A percentile compares a stretch with the other conserved stretches of the same genome.
These are phyloP conservation scores for Litchi chinensis DNA, from an alignment of 345 rosid species.

Conservation along the genomic window DNA sequence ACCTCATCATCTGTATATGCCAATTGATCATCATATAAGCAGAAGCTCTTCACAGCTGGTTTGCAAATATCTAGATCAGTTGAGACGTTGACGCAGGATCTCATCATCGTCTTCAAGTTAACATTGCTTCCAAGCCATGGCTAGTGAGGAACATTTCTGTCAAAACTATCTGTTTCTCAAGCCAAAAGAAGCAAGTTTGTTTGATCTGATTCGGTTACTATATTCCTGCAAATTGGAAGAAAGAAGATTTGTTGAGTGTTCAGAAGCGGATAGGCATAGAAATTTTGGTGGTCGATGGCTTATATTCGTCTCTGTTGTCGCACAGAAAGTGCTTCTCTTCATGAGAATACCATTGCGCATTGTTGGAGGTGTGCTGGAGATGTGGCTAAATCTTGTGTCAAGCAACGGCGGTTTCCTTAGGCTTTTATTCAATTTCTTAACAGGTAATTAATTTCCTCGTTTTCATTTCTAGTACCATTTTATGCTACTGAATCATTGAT, in stretches of 20 bases:
- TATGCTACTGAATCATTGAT: neutral
- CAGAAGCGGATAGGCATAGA: conserved; percentile 13
- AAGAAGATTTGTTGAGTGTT: conserved; percentile 32
- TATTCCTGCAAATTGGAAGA: conserved; percentile 24
- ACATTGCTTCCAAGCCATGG: conserved; percentile 7
- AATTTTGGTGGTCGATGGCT: conserved; percentile 51
- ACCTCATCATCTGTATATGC: too few relatives aligned
- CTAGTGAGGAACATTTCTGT: conserved; percentile 17
- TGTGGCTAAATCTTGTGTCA: conserved; percentile 46
- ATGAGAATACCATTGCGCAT: conserved; percentile 24
- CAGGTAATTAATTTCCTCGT: conserved; percentile 30
- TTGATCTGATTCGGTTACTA: conserved; percentile 42
- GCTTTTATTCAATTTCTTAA: conserved; percentile 32
- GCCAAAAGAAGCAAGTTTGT: conserved; percentile 43
- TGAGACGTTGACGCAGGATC: conserved; percentile 1
- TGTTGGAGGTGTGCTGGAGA: conserved; percentile 29
- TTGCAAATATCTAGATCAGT: too few relatives aligned
- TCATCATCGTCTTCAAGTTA: neutral
- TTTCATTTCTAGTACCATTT: neutral
- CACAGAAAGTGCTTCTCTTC: conserved; percentile 41
- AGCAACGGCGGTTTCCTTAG: conserved; percentile 45
- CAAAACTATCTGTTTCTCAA: conserved; percentile 35
- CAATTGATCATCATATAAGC: too few relatives aligned
- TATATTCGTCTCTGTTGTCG: conserved; percentile 49
- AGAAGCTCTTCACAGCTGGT: too few relatives aligned